Base-by-base conservation (phyloP, 768 basidiomycete genomes). In the Podaxis pistillaris region DNA sequence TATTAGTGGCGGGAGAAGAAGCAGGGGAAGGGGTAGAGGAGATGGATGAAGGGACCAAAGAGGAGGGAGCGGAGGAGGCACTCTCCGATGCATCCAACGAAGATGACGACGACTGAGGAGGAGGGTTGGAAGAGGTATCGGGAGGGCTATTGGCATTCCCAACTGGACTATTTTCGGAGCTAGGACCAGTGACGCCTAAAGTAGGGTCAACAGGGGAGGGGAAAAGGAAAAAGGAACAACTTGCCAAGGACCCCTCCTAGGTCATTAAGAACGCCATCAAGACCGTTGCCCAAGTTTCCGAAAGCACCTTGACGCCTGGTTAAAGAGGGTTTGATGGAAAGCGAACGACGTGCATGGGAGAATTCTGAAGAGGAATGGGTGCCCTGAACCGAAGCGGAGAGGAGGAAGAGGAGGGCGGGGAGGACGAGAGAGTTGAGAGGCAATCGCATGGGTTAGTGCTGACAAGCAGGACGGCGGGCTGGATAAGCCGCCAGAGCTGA, bases 331-430 rank as follows among this genome's bases (percentile, higher is more conserved):
- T 46, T 46, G 28, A 56, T 4, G 13, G 60, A 62, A 37, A 78
- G 63, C 3, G 75, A 74, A 71, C 61, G 78, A 71, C 76, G 70
- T 1, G 73, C 72, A 75, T 77, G 69, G 52, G 72, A 66, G 50
- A 70, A 61, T 17, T 66, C 49, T 7, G 71, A 59, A n/a, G 80
- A 78, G 0, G 80, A 77, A 65, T 80, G 83, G 51, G 74, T 68
- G 0, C 79, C 79, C 22, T 70, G 68, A 58, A 72, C 73, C 37
- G 68, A 62, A 49, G 65, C 58, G 58, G 66, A 37, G 44, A 76
- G 63, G 60, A 76, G 63, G 60, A 73, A 57, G 62, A 73, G 56
- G 33, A 72, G 64, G 63, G 78, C 59, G 19, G 73, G 56, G 38
- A 78, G 64, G 60, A 78, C 8, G 11, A 50, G 65, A 60, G 67